phyloP scores from a whole-genome alignment of 352 stramenopile species.

The Aphanomyces euteiches region DNA sequence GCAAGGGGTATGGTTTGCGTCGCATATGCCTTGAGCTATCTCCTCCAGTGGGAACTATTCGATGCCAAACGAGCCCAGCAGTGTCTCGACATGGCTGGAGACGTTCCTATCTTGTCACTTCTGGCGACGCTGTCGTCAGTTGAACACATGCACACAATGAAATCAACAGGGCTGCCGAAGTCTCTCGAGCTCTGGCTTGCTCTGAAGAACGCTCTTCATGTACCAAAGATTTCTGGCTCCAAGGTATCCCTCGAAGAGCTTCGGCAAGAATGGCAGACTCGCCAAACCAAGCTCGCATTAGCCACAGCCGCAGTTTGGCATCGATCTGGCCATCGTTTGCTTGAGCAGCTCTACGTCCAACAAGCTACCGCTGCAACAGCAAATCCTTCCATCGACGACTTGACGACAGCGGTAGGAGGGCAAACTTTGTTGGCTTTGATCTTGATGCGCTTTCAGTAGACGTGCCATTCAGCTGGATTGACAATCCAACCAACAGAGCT shows the following conservation, averaged over 20 bases:
- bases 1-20: constrained; percentile 21
- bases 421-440: too few species aligned
- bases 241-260: constrained; percentile 12
- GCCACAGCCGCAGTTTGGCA: constrained; percentile 16
- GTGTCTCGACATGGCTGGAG: constrained; percentile 1
- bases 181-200: neutral
- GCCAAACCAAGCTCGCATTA: neutral
- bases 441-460: neutral
- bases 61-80: constrained; percentile 2
- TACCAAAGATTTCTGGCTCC: neutral
- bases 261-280: neutral
- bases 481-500: neutral
- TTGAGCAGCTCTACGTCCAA: constrained; percentile 6
- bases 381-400: neutral
- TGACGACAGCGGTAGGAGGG: neutral
- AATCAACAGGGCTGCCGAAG: neutral
- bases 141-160: neutral
- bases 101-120: neutral
- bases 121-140: neutral
- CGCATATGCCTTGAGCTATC: constrained; percentile 16
- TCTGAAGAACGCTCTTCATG: neutral
- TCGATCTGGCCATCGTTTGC: constrained; percentile 1
- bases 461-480: neutral
- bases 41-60: constrained; percentile 14
- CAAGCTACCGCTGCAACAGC: neutral